Percentiles rank a stretch among this genome's conserved stretches.
These are phyloP conservation scores for Monosporascus sp. DNA, from an alignment of 2,329 filamentous ascomycete species.

Conservation along the genomic window DNA sequence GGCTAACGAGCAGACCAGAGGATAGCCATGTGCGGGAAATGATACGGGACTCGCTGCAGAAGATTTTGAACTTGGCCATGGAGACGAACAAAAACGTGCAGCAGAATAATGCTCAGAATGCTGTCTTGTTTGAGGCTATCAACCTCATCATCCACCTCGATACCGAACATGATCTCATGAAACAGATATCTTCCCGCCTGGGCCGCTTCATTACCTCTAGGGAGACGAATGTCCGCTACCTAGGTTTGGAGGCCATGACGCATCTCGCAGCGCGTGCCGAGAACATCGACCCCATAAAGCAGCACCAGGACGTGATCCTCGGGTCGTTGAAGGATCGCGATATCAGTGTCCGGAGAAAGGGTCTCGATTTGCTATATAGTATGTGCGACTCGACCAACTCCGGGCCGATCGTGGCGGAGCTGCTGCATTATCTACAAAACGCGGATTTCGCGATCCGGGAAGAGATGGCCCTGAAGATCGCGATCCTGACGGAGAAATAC, in stretches of 20 bases:
- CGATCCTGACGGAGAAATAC: slow-evolving; percentile 97
- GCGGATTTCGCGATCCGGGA: slow-evolving; percentile 97
- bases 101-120: slow-evolving; percentile 98
- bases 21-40: slow-evolving; percentile 88
- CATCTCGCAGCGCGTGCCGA: slow-evolving; percentile 92
- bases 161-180: slow-evolving; percentile 90
- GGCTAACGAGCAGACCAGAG: slow-evolving; percentile 48
- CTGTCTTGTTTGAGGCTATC: slow-evolving; percentile 95
- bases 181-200: slow-evolving; percentile 85
- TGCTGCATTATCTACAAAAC: slow-evolving; percentile 89
- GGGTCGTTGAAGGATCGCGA: slow-evolving; percentile 91
- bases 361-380: slow-evolving; percentile 93
- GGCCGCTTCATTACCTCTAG: slow-evolving; percentile 95
- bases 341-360: slow-evolving; percentile 94
- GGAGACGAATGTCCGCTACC: slow-evolving; percentile 94
- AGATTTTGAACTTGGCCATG: slow-evolving; percentile 85
- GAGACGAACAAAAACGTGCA: slow-evolving; percentile 97
- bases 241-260: slow-evolving; percentile 96
- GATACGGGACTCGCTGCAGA: slow-evolving; percentile 86
- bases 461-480: slow-evolving; percentile 99
- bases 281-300: slow-evolving; percentile 94
- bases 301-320: slow-evolving; percentile 94
- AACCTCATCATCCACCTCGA: slow-evolving; percentile 97
- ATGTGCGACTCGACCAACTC: slow-evolving; percentile 99
- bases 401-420: slow-evolving; percentile 85